Conservation (phyloP, 352 stramenopile species). For the Globisporangium heterothallicum region DNA sequence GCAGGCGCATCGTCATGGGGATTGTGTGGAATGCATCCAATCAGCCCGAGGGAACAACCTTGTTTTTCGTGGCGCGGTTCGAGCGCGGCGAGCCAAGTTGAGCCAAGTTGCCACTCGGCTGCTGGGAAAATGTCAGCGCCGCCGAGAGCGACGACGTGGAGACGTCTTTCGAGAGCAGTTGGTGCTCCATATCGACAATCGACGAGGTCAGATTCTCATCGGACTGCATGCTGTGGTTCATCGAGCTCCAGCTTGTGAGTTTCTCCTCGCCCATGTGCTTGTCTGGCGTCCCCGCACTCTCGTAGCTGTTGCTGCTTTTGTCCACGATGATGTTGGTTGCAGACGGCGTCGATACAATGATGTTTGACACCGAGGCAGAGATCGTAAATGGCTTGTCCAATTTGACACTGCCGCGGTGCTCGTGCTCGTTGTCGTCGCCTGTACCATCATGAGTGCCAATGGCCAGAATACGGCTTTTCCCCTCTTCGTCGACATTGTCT, state of each 20-base stretch:
- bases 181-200: constrained; percentile 11
- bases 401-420: constrained; percentile 9
- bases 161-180: constrained; percentile 15
- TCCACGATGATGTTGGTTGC: not conserved
- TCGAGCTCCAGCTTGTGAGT: constrained; percentile 8
- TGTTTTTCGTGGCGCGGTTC: constrained; percentile 19
- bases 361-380: constrained; percentile 15
- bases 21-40: constrained; percentile 11
- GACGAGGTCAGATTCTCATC: constrained; percentile 11
- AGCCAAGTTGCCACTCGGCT: constrained; percentile 5
- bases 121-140: constrained; percentile 9
- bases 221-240: constrained; percentile 8
- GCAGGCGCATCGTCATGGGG: too few relatives aligned
- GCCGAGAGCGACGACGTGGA: constrained; percentile 17
- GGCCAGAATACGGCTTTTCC: constrained; percentile 10
- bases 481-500: constrained; percentile 2
- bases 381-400: constrained; percentile 12
- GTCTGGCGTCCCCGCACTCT: not conserved
- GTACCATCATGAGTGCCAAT: constrained; percentile 1
- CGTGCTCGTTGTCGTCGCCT: constrained; percentile 3
- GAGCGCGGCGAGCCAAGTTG: constrained; percentile 18
- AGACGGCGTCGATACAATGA: constrained; percentile 16
- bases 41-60: constrained; percentile 39
- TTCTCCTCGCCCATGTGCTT: constrained; percentile 1
- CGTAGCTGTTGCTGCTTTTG: not conserved